These are phyloP conservation scores for Claviceps digitariae DNA, from an alignment of 2,329 filamentous ascomycete species.

Conservation along the genomic window DNA sequence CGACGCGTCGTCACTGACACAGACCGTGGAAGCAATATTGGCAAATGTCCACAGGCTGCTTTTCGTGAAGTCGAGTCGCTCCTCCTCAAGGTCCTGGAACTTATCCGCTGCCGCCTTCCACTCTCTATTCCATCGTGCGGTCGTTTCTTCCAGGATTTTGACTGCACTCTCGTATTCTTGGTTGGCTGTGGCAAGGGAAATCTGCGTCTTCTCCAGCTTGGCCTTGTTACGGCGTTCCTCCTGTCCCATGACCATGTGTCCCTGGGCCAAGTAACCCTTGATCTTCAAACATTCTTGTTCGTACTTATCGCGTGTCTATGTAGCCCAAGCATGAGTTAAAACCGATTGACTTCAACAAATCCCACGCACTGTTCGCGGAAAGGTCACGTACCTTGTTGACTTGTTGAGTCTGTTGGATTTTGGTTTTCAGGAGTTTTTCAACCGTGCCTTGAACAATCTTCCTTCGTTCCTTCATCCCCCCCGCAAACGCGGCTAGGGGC, in stretches of 20 bases:
- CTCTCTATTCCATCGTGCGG: conserved; percentile 88
- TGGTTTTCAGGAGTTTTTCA: conserved; percentile 86
- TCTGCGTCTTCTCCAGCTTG: conserved; percentile 96
- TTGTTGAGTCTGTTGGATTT: conserved; percentile 76
- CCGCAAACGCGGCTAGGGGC: conserved; percentile 78
- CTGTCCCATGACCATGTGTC: conserved; percentile 99
- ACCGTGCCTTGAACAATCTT: conserved; percentile 94
- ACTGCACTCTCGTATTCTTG: conserved; percentile 88
- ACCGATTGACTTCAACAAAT: neutral
- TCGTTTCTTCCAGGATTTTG: conserved; percentile 89
- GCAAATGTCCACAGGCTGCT: conserved; percentile 97
- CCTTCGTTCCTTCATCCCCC: conserved; percentile 87
- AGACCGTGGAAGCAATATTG: conserved; percentile 93
- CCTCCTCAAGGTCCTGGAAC: conserved; percentile 97
- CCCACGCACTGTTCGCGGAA: neutral
- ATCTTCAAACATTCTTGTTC: conserved; percentile 98
- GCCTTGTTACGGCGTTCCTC: conserved; percentile 98
- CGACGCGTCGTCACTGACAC: conserved; percentile 90
- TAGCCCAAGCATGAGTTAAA: neutral
- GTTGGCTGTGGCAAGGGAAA: conserved; percentile 82
- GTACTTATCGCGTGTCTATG: conserved; percentile 74
- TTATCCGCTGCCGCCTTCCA: conserved; percentile 98
- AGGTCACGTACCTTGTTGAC: conserved; percentile 67
- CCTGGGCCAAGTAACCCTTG: conserved; percentile 95
- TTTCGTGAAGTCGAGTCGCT: conserved; percentile 92